These are phyloP conservation scores for Fusarium continuum DNA, from an alignment of 2,329 filamentous ascomycete genomes.

Conservation along the genomic window DNA sequence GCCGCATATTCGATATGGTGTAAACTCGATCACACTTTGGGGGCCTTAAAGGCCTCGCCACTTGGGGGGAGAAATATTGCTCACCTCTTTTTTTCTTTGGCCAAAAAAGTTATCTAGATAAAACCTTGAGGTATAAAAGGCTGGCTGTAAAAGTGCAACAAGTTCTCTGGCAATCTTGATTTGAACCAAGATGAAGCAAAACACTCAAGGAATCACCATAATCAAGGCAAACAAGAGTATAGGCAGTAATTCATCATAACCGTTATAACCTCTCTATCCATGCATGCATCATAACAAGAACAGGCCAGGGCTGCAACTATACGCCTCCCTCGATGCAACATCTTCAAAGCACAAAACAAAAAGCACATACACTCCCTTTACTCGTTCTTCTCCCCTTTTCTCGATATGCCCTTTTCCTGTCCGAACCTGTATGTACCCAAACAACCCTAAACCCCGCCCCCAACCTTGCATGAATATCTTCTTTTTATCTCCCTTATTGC, in stretches of 20 bases:
- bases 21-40: not conserved
- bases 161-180: not conserved
- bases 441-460: conserved; percentile 1
- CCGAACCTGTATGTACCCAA: conserved; percentile 40
- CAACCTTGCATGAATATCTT: conserved; percentile 18
- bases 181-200: not conserved
- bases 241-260: conserved; percentile 34
- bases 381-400: conserved; percentile 31
- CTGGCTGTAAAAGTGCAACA: not conserved
- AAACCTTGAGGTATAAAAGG: too few relatives aligned
- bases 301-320: conserved; percentile 19
- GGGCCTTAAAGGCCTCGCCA: too few relatives aligned
- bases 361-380: conserved; percentile 8
- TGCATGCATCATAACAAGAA: conserved; percentile 34
- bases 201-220: not conserved
- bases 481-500: conserved; percentile 22
- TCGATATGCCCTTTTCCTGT: conserved; percentile 25
- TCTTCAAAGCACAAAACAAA: conserved; percentile 12
- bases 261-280: conserved; percentile 38
- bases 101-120: too few relatives aligned
- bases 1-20: not conserved
- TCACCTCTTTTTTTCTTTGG: not conserved
- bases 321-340: conserved; percentile 26
- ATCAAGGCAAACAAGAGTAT: not conserved
- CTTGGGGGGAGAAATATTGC: too few relatives aligned